Evolutionary conservation across 2,329 filamentous ascomycete genomes (phyloP), one percentile per base, ranked within the genome.

Genomic region (Beauveria scarabaeidicola): DNA sequence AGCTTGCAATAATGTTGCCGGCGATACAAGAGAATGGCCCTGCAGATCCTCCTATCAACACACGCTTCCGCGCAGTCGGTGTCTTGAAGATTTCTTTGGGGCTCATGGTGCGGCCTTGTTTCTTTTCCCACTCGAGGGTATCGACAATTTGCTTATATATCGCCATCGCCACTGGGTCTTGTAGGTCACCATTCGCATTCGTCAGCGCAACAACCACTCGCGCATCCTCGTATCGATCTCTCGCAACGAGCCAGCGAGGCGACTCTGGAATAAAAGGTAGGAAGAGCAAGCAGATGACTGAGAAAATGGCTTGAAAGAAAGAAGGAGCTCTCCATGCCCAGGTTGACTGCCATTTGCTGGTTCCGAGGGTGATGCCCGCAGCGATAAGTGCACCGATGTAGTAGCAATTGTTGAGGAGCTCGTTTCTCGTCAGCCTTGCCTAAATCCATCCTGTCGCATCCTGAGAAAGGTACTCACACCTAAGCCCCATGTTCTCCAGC

Each of bases 61-160:
- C 69, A 50, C 79, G 72, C 62, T 78, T 76, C 52, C 78, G 73
- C 64, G 81, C 79, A 17, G 77, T 75, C 50, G 71, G 71, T 11
- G 77, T 80, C 61, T 70, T 69, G 64, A 80, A 64, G 61, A 81
- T 79, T 11, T 77, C 64, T 52, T 70, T 70, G 11, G 79, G 69
- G 5, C 76, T 77, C 62, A 78, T 74, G 60, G 73, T 73, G 61
- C 69, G 66, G 7, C 70, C 71, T 52, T 69, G 68, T 56, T 81
- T 81, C 64, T 81, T 76, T 5, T 74, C 69, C 65, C 8, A 65
- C 7, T 61, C 50, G 5, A 67, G 58, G 1, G 77, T 76, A 58
- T 78, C 76, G n/a, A 74, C 63, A 41, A 81, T 81, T 32, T 69
- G 62, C 15, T 59, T 59, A 52, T 64, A 65, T 21, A 64, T 56